Evolutionary conservation across 2,329 filamentous ascomycete genomes (phyloP), one percentile per base, ranked within the genome.

Genomic region (Paraconiothyrium brasiliense): DNA sequence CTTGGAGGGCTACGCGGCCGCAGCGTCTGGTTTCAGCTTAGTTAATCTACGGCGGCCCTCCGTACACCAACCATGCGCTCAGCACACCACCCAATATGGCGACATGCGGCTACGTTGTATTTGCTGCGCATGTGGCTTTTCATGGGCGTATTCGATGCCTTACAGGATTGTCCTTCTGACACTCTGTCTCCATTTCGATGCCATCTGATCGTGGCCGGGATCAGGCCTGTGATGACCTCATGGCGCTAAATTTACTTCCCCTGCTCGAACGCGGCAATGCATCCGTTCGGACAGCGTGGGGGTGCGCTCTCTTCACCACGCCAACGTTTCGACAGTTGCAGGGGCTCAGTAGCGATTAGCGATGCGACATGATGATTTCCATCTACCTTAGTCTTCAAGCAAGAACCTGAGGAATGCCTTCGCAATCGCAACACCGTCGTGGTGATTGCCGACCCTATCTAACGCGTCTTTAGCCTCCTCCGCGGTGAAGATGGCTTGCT

Each of bases 351-450:
- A 43, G 20, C 20, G 20, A 6, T 8, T 20, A 20, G 20, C 20
- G 20, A 27, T 41, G 46, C 27, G 24, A 48, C 13, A 30, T 16
- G 22, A 34, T 37, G 13, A 24, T 24, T 16, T 4, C n/a, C 13
- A 41, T 27, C 11, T n/a, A 27, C 44, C 35, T 64, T 62, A 75
- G 13, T 77, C 84, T 67, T 92, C 89, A 51, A 88, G 80, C 70
- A 96, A 77, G 69, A 98, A 97, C 48, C 85, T 86, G 72, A 97
- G 75, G 75, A 97, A 96, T 0, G 88, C 89, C 65, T 85, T 83
- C 0, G 88, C 90, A 57, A 97, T 88, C 3, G 83, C 80, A n/a
- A 95, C 83, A 1, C 94, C 94, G 76, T 97, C 93, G 66, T 97
- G 93, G 58, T 86, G 82, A 37, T 88, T 83, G 9, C 81, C 81